A percentile compares a stretch with the other conserved stretches of the same genome.
phyloP scores from a whole-genome alignment of 164 flowering plant genomes.

The Akebia trifoliata region DNA sequence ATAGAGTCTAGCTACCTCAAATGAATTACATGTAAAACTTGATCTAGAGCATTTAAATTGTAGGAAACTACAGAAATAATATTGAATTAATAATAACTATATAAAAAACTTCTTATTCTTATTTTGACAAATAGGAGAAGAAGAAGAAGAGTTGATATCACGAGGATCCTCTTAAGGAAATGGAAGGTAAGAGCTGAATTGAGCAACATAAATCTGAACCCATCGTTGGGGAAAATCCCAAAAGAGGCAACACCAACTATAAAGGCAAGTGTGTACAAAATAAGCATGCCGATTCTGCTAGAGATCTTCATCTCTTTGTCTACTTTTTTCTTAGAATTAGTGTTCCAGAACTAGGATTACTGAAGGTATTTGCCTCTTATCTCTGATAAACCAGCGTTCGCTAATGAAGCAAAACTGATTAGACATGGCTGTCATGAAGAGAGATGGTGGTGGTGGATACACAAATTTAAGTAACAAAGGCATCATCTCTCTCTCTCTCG shows the following conservation, averaged over 20 bases:
- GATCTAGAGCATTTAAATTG: too few relatives aligned
- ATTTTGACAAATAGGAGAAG: too few relatives aligned
- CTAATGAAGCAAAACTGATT: slow-evolving; percentile 17
- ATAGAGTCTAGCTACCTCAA: too few relatives aligned
- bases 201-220: slow-evolving; percentile 32
- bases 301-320: slow-evolving; percentile 11
- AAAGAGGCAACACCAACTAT: slow-evolving; percentile 31
- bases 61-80: too few relatives aligned
- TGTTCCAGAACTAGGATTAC: slow-evolving; percentile 48
- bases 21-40: too few relatives aligned
- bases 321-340: background rate
- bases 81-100: too few relatives aligned
- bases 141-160: slow-evolving; percentile 28
- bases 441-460: slow-evolving; percentile 41
- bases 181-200: slow-evolving; percentile 45
- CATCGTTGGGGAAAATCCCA: slow-evolving; percentile 15
- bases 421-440: slow-evolving; percentile 30
- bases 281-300: slow-evolving; percentile 42
- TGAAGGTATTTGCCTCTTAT: too few relatives aligned
- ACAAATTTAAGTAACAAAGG: too few relatives aligned
- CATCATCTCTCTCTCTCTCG: too few relatives aligned
- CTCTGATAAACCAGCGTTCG: too few relatives aligned
- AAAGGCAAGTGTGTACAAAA: slow-evolving; percentile 43
- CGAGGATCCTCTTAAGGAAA: slow-evolving; percentile 55
- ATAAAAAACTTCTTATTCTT: too few relatives aligned